Base-by-base conservation (phyloP, 2,329 filamentous ascomycete species). In the Ophiostoma perfectum region DNA sequence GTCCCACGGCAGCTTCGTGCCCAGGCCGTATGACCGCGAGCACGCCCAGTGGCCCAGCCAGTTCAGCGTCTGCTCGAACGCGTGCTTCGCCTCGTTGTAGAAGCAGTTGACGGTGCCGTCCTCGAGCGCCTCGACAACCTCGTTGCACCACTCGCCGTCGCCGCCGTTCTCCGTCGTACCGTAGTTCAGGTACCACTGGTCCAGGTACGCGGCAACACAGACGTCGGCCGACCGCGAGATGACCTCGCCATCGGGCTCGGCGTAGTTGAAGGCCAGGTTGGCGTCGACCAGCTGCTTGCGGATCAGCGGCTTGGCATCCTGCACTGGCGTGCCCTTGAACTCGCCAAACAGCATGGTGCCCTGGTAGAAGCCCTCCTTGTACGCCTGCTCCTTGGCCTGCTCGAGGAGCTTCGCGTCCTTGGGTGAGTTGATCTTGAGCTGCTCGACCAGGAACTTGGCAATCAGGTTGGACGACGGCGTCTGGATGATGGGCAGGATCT, bases 141-240 rank as follows among this genome's bases (percentile, higher is more conserved):
- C 83, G 71, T 90, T 81, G 76, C 91, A 91, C 95, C 95, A 98
- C 65, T 89, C 85, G 60, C 92, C 91, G 79, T 93, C 91, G 71
- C 95, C 95, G 38, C 71, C 71, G 66, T 72, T 72, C 69, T 72
- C 71, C 9, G 65, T 62, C 7, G 65, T 68, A 55, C 71, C 72
- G 75, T 99, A 99, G 80, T 97, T 94, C 74, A 99, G 83, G 80
- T 96, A 99, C 93, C 95, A 99, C 80, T 99, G 95, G 74, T 97
- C 94, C 76, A 98, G 88, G 73, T 94, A 88, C 42, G 93, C 91
- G 70, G 95, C 94, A 69, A 97, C 93, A 77, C 95, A 98, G 49
- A 69, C 67, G 58, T 73, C 70, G 41, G 60, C 70, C 73, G 91
- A 96, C 78, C 95, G 86, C 76, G 90, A 94, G 70, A 96, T 87